Evolutionary conservation across 768 basidiomycete species (phyloP).

Genomic region (Lentinula aciculospora): DNA sequence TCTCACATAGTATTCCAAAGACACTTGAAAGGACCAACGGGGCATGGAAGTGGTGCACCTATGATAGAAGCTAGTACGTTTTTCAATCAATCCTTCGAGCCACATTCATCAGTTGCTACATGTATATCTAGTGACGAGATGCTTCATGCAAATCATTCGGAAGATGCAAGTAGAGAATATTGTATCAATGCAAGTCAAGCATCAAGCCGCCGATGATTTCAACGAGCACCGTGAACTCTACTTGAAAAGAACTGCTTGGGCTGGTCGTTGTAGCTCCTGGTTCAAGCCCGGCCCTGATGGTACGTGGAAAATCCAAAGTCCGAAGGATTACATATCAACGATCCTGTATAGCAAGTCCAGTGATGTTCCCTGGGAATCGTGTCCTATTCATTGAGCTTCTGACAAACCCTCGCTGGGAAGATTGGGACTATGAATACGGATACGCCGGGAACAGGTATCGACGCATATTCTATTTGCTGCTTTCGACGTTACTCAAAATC

Average conservation of each 20-base stretch:
- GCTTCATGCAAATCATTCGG: slow-evolving; percentile 15
- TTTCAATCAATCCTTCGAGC: not conserved
- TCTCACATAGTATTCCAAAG: not conserved
- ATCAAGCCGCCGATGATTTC: slow-evolving; percentile 17
- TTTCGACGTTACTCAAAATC: not conserved
- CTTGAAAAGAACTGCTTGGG: slow-evolving; percentile 18
- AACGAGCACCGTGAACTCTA: slow-evolving; percentile 18
- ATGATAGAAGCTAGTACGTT: slow-evolving; percentile 15
- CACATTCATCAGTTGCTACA: no score
- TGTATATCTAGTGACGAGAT: slow-evolving; percentile 10
- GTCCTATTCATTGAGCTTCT: slow-evolving; percentile 19
- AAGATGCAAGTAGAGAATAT: slow-evolving; percentile 21
- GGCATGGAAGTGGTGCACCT: slow-evolving; percentile 18
- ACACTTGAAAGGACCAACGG: slow-evolving; percentile 11
- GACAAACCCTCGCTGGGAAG: slow-evolving; percentile 17
- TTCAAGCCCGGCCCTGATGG: slow-evolving; percentile 15
- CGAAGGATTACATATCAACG: not conserved
- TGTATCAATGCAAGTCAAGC: slow-evolving; percentile 16
- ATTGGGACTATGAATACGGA: slow-evolving; percentile 19
- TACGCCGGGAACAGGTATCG: slow-evolving; percentile 14
- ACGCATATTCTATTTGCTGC: not conserved
- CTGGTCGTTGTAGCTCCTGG: slow-evolving; percentile 17
- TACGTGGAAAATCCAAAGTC: not conserved
- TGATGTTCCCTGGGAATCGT: slow-evolving; percentile 19
- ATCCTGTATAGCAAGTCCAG: slow-evolving; percentile 9